Evolutionary conservation across 805 yeast genomes (phyloP).

Genomic region (Candida sonorensis): DNA sequence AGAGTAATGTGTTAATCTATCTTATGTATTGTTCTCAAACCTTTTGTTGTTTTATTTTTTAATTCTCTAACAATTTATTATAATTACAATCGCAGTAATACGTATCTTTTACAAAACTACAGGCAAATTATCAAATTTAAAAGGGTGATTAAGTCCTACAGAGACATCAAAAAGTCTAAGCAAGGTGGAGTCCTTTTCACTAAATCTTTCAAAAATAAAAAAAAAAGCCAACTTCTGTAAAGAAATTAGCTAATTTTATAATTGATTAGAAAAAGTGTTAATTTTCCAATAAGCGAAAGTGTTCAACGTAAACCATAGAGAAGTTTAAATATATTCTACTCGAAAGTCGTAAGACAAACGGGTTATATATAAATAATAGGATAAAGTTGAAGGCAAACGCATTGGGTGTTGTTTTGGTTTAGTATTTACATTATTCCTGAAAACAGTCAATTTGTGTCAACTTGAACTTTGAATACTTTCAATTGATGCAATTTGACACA

Average conservation of each 20-base stretch:
- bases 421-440: no score
- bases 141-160: slow-evolving; percentile 24
- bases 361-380: slow-evolving; percentile 9
- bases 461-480: no score
- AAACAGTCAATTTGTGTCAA: no score
- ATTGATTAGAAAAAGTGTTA: no score
- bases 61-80: neutral
- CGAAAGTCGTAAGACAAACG: slow-evolving; percentile 5
- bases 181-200: slow-evolving; percentile 23
- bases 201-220: neutral
- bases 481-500: no score
- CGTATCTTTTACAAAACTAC: neutral
- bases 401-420: slow-evolving; percentile 10
- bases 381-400: slow-evolving; percentile 19
- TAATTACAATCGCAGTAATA: neutral
- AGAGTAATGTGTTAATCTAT: neutral
- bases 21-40: no score
- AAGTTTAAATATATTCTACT: slow-evolving; percentile 4
- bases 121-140: slow-evolving; percentile 7
- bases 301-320: slow-evolving; percentile 16
- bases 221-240: neutral
- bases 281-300: slow-evolving; percentile 22
- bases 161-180: slow-evolving; percentile 14
- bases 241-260: no score
- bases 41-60: no score